phyloP scores from a whole-genome alignment of 345 rosid species.

The Linum tenue region DNA sequence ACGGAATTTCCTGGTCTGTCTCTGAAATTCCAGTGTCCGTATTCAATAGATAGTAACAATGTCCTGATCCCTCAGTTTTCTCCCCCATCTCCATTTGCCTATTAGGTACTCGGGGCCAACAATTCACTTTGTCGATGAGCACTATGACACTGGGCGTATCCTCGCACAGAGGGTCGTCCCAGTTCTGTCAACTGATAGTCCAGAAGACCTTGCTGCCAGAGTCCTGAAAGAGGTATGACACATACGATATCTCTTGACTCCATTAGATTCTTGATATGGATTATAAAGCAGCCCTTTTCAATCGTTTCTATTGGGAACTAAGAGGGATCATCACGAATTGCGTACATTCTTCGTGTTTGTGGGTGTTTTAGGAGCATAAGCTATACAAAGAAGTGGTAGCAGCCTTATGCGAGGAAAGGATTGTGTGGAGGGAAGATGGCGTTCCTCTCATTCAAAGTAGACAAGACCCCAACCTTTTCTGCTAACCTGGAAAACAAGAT shows the following conservation, averaged over 20 bases:
- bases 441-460: constrained; percentile 66
- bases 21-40: not conserved
- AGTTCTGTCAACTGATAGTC: constrained; percentile 51
- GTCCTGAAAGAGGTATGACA: constrained; percentile 60
- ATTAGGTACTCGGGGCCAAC: constrained; percentile 82
- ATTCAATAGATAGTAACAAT: no score
- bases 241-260: not conserved
- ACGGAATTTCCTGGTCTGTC: not conserved
- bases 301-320: not conserved
- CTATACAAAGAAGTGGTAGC: constrained; percentile 61
- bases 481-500: constrained; percentile 21
- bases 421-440: constrained; percentile 77
- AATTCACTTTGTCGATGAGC: constrained; percentile 85
- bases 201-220: constrained; percentile 67
- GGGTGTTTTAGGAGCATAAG: constrained; percentile 50
- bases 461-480: constrained; percentile 34
- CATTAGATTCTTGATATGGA: not conserved
- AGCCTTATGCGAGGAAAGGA: constrained; percentile 61
- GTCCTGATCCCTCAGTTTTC: not conserved
- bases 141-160: constrained; percentile 73
- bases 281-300: not conserved
- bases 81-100: not conserved
- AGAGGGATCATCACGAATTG: not conserved
- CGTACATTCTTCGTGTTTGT: not conserved
- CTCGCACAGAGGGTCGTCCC: constrained; percentile 79